phyloP scores from a whole-genome alignment of 169 alveolate species.

The Plasmodium billcollinsi region DNA sequence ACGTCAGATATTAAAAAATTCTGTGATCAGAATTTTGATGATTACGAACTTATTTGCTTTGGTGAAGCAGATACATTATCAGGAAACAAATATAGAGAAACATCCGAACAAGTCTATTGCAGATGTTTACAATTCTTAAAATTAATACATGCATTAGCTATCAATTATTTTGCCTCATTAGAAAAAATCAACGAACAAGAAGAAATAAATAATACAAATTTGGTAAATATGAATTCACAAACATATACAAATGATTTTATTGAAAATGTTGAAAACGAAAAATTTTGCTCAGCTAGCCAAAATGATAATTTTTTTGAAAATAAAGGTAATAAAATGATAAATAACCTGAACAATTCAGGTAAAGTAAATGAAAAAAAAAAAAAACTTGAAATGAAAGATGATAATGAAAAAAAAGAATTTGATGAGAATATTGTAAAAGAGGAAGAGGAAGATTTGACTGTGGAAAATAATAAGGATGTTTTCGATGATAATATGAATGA shows the following conservation, averaged over 20 bases:
- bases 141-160: slow-evolving; percentile 40
- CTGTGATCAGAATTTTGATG: slow-evolving; percentile 56
- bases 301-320: neutral
- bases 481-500: neutral
- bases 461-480: neutral
- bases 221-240: neutral
- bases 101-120: slow-evolving; percentile 57
- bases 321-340: neutral
- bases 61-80: slow-evolving; percentile 39
- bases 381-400: neutral
- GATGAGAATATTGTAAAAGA: too few relatives aligned
- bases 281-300: neutral
- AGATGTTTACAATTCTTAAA: slow-evolving; percentile 69
- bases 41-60: slow-evolving; percentile 59
- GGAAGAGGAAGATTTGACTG: neutral
- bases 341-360: neutral
- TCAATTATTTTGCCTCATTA: slow-evolving; percentile 50
- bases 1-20: slow-evolving; percentile 38
- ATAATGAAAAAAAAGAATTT: neutral
- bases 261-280: neutral
- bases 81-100: slow-evolving; percentile 41
- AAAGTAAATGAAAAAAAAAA: neutral
- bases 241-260: neutral
- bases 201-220: neutral
- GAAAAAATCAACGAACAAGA: slow-evolving; percentile 19